These are phyloP conservation scores for Chrysanthemum lavandulifolium DNA, from an alignment of 129 eudicot species.

Conservation along the genomic window DNA sequence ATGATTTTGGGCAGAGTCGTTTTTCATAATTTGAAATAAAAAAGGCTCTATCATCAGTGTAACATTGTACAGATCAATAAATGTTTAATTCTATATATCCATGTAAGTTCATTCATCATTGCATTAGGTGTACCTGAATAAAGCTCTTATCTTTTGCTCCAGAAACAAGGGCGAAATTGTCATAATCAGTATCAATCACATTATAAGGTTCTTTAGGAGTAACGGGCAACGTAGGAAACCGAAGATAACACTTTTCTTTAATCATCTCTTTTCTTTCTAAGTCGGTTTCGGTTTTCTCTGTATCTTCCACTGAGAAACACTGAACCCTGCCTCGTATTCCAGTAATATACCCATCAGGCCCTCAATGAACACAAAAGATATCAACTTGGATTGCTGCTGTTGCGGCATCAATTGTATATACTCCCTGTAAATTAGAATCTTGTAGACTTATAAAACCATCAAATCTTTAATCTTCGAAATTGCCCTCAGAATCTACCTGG, in stretches of 20 bases:
- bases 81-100: neutral
- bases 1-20: constrained; percentile 11
- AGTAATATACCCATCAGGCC: constrained; percentile 88
- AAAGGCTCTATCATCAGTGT: neutral
- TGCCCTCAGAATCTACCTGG: constrained; percentile 49
- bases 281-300: constrained; percentile 46
- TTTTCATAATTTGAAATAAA: neutral
- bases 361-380: constrained; percentile 90
- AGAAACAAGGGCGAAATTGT: constrained; percentile 85
- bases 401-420: constrained; percentile 57
- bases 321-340: constrained; percentile 91
- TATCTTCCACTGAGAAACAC: constrained; percentile 74
- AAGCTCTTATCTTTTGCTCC: constrained; percentile 90
- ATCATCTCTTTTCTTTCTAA: constrained; percentile 67
- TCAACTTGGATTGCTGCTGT: constrained; percentile 85
- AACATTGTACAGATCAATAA: neutral
- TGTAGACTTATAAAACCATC: neutral
- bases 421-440: constrained; percentile 51
- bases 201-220: constrained; percentile 92
- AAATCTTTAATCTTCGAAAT: constrained; percentile 10
- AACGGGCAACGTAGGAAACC: constrained; percentile 90
- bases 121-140: constrained; percentile 32
- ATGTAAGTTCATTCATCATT: no score
- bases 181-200: constrained; percentile 90
- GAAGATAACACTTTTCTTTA: constrained; percentile 75